phyloP scores from a whole-genome alignment of 2,329 filamentous ascomycete genomes.

The Ceratocystis colombiana region DNA sequence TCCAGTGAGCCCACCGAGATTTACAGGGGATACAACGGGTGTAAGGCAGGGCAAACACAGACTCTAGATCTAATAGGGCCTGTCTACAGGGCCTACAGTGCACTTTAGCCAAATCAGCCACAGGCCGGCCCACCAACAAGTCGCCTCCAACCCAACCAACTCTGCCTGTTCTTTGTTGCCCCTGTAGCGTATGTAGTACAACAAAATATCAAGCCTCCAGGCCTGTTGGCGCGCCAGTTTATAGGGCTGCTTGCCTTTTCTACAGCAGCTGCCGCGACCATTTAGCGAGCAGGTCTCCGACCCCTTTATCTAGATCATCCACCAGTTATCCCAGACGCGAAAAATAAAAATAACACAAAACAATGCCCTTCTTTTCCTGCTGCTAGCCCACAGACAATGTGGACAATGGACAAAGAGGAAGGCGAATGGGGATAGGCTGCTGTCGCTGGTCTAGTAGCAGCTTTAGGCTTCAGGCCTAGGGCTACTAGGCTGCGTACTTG shows the following conservation, averaged over 20 bases:
- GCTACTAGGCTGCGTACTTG: no score
- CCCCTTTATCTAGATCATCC: no score
- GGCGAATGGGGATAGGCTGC: not conserved
- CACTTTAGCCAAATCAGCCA: not conserved
- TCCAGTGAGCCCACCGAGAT: not conserved
- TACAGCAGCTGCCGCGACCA: not conserved
- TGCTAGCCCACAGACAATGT: not conserved
- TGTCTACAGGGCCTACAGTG: constrained; percentile 6
- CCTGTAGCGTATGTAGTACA: constrained; percentile 3
- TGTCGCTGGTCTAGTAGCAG: no score
- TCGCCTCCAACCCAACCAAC: not conserved
- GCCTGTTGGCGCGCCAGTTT: not conserved
- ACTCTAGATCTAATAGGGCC: not conserved
- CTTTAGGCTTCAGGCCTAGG: no score
- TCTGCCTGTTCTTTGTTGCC: not conserved
- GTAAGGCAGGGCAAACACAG: no score
- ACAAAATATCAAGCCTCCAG: not conserved
- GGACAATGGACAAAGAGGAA: not conserved
- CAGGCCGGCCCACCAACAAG: not conserved
- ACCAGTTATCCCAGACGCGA: not conserved
- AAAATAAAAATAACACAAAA: constrained; percentile 2
- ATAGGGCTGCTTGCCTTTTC: not conserved
- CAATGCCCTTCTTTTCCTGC: not conserved
- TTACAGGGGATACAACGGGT: not conserved
- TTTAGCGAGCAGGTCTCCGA: no score